Conservation (phyloP, 345 rosid genomes). For the Euclidium syriacum region DNA sequence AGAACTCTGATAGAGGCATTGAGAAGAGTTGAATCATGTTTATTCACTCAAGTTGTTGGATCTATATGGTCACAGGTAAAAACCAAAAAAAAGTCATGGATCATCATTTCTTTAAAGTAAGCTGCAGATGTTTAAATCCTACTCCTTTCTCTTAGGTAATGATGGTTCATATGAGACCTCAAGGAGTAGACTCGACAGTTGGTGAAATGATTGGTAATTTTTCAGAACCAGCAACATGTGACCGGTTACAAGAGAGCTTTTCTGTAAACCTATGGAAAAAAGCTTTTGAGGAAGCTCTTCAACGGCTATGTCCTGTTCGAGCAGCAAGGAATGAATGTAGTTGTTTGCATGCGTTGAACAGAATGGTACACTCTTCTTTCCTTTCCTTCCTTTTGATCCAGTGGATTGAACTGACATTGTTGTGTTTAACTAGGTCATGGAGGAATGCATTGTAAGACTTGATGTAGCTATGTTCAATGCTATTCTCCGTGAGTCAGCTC, state of each 20-base stretch:
- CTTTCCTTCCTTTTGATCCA: not conserved
- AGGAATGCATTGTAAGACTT: conserved; percentile 72
- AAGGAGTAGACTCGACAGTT: conserved; percentile 34
- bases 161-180: conserved; percentile 79
- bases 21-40: conserved; percentile 84
- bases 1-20: conserved; percentile 66
- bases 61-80: conserved; percentile 99
- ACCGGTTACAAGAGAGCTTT: conserved; percentile 74
- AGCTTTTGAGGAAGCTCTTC: conserved; percentile 77
- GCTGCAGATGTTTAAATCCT: conserved; percentile 2
- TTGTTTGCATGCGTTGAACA: conserved; percentile 68
- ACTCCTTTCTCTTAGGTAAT: conserved; percentile 45
- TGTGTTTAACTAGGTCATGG: conserved; percentile 59
- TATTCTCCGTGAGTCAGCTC: conserved; percentile 88
- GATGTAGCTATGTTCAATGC: conserved; percentile 99
- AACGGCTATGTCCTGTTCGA: conserved; percentile 77
- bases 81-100: not conserved
- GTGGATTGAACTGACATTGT: conserved; percentile 41
- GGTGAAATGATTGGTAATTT: conserved; percentile 40
- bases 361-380: conserved; percentile 43
- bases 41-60: conserved; percentile 77
- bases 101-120: not conserved
- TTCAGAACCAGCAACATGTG: conserved; percentile 73
- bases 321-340: conserved; percentile 74
- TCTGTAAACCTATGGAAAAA: conserved; percentile 73